Evolutionary conservation across 208 protist species (phyloP).

Genomic region (Jaenimonas drosophilae): DNA sequence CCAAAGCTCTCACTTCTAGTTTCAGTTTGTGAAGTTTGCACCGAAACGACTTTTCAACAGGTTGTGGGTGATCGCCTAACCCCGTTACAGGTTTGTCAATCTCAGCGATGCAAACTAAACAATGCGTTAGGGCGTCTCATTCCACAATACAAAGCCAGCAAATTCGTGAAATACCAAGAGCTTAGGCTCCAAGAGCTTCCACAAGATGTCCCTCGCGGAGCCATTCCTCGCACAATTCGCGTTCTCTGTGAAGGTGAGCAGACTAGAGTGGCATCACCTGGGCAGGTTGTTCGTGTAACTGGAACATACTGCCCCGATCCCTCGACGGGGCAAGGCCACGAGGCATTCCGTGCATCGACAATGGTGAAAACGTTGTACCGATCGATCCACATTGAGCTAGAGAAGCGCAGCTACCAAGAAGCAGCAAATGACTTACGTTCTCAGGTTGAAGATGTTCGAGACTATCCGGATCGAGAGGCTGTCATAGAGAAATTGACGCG

Average conservation of each 20-base stretch:
- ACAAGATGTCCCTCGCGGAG: conserved; percentile 77
- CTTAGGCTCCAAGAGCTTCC: conserved; percentile 83
- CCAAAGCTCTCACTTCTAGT: conserved; percentile 77
- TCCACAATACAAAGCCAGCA: conserved; percentile 82
- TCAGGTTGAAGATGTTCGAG: conserved; percentile 58
- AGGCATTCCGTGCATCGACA: conserved; percentile 75
- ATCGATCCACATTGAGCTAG: conserved; percentile 58
- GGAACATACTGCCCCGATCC: conserved; percentile 80
- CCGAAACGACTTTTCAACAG: conserved; percentile 84
- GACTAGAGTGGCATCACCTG: conserved; percentile 64
- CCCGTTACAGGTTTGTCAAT: conserved; percentile 78
- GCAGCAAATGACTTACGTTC: conserved; percentile 52
- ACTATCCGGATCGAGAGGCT: conserved; percentile 64
- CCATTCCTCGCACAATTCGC: conserved; percentile 77
- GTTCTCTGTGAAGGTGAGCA: conserved; percentile 84
- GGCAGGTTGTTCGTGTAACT: conserved; percentile 67
- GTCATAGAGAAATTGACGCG: conserved; percentile 95
- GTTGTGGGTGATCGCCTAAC: conserved; percentile 79
- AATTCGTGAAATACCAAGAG: conserved; percentile 83
- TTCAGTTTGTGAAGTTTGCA: conserved; percentile 85
- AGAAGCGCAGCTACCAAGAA: conserved; percentile 84
- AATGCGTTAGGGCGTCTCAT: conserved; percentile 68
- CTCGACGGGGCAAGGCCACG: conserved; percentile 71
- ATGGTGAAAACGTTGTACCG: conserved; percentile 82
- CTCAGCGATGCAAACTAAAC: conserved; percentile 78